Conservation (phyloP, 208 protist species). For the Trypanosoma melophagium region DNA sequence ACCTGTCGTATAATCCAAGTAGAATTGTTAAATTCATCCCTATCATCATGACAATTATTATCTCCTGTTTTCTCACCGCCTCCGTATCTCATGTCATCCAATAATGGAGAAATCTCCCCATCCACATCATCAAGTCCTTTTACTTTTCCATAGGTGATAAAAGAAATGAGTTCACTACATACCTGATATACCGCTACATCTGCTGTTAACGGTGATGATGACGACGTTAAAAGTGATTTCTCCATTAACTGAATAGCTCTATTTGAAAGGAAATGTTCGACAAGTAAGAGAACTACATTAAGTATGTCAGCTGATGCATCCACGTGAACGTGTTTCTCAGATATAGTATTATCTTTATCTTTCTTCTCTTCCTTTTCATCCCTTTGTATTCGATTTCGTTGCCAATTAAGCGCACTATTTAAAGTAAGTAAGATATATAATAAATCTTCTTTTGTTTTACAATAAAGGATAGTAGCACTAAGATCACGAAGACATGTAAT, state of each 20-base stretch:
- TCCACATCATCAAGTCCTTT: slow-evolving; percentile 41
- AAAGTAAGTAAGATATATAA: slow-evolving; percentile 46
- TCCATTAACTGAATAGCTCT: slow-evolving; percentile 30
- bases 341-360: neutral
- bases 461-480: slow-evolving; percentile 48
- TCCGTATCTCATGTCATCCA: neutral
- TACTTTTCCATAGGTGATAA: slow-evolving; percentile 42
- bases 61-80: neutral
- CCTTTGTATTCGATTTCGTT: slow-evolving; percentile 15
- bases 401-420: slow-evolving; percentile 28
- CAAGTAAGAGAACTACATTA: slow-evolving; percentile 36
- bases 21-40: neutral
- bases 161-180: slow-evolving; percentile 63
- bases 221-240: neutral
- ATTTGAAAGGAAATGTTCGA: slow-evolving; percentile 58
- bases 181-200: slow-evolving; percentile 44
- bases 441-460: slow-evolving; percentile 47
- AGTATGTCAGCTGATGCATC: slow-evolving; percentile 45
- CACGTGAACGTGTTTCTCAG: neutral
- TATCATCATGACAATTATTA: slow-evolving; percentile 10
- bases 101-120: slow-evolving; percentile 34
- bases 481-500: slow-evolving; percentile 53
- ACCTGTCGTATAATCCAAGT: slow-evolving; percentile 46
- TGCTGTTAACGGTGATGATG: neutral
- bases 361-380: neutral